Base-by-base conservation (phyloP, 148 eudicot genomes). In the Rhododendron mucronatum region DNA sequence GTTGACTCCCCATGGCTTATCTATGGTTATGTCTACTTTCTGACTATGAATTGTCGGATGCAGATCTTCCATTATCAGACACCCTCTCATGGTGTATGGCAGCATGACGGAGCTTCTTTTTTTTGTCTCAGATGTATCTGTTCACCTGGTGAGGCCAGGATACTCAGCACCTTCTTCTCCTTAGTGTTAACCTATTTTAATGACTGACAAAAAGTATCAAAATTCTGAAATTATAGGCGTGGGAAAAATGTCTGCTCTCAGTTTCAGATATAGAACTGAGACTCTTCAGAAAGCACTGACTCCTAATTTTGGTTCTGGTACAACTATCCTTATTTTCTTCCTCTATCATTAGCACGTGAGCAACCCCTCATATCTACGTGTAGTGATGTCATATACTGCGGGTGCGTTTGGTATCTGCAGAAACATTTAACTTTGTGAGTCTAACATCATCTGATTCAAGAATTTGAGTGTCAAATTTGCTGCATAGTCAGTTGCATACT, bases 391-490 rank as follows among this genome's bases (percentile, higher is more conserved):
- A 55, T 41, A 41, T 41, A 41, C 45, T 6, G 45, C 6, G 45
- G 45, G 45, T 41, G 7, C 45, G 45, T 6, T 41, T 41, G 45
- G 45, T 41, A 6, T 6, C 45, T 41, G 45, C 45, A 41, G 1
- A 6, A 41, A 39, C 35, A 77, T 12, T 10, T 57, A 7, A 35
- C 5, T 51, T 47, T 18, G 39, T 20, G 51, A 37, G 51, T 84
- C n/a, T 33, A 59, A 37, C 63, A 53, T 55, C 86, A 85, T 75
- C 82, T 57, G 82, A 76, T 85, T 74, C 82, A 85, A 85, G 45
- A 21, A 55, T 73, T 37, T 33, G 30, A 45, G 37, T 37, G 13
- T 55, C 50, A 73, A 73, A 71, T 33, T 84, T 84, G 85, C 47
- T 76, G 23, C n/a, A 15, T 55, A 12, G 33, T 51, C 37, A 39